A percentile compares a stretch with the other conserved stretches of the same genome.
These are phyloP conservation scores for Penicillium sp. DNA, from an alignment of 2,329 filamentous ascomycete genomes.

Conservation along the genomic window DNA sequence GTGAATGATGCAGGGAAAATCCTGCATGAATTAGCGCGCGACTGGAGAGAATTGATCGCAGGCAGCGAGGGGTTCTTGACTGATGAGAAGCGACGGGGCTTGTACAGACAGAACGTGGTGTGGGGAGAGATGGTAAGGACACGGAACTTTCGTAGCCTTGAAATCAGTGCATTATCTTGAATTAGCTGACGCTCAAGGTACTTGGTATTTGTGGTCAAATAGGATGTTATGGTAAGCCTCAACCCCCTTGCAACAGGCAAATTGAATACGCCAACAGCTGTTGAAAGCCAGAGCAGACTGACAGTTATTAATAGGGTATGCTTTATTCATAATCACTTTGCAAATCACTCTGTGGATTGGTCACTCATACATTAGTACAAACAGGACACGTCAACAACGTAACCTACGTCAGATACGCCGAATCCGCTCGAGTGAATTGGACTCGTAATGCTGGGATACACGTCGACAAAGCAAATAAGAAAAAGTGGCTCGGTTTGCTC, in stretches of 20 bases:
- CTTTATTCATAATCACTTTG: not conserved
- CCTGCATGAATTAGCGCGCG: constrained; percentile 61
- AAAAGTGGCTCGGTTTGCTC: constrained; percentile 71
- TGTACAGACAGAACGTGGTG: constrained; percentile 69
- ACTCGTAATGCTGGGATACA: constrained; percentile 68
- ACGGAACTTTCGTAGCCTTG: not conserved
- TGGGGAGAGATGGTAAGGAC: constrained; percentile 82
- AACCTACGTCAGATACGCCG: constrained; percentile 80
- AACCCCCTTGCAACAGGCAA: not conserved
- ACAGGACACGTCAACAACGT: constrained; percentile 85
- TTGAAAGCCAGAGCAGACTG: constrained; percentile 7
- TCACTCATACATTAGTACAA: constrained; percentile 1
- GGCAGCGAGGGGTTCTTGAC: constrained; percentile 78
- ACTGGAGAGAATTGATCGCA: constrained; percentile 74
- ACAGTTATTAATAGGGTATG: constrained; percentile 32
- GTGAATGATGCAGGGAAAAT: constrained; percentile 62
- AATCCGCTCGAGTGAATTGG: constrained; percentile 81
- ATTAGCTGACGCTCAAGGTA: constrained; percentile 24
- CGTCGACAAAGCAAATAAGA: constrained; percentile 63
- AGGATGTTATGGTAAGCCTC: constrained; percentile 53
- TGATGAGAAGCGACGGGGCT: constrained; percentile 61
- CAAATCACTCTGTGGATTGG: not conserved
- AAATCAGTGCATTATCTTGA: not conserved
- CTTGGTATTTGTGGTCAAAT: constrained; percentile 11
- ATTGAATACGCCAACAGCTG: not conserved